These are phyloP conservation scores for Chalaropsis ovoidea DNA, from an alignment of 2,329 filamentous ascomycete species.

Conservation along the genomic window DNA sequence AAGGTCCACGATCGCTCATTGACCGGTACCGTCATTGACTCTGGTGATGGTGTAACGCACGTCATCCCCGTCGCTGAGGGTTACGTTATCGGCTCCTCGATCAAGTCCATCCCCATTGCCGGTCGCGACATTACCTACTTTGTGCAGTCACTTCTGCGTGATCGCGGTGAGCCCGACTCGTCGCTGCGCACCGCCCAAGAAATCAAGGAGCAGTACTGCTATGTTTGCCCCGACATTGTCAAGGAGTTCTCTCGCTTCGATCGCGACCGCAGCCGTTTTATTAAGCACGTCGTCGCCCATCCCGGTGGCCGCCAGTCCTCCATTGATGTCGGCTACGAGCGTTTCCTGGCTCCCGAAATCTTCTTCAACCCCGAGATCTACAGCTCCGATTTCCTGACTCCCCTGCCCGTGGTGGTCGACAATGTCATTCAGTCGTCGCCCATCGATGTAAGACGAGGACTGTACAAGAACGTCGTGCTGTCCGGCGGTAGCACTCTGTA, in stretches of 20 bases:
- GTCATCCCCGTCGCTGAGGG: slow-evolving; percentile 97
- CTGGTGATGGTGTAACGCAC: slow-evolving; percentile 96
- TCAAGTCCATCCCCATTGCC: slow-evolving; percentile 97
- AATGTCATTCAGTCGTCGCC: slow-evolving; percentile 94
- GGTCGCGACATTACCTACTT: slow-evolving; percentile 98
- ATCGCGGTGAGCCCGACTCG: slow-evolving; percentile 92
- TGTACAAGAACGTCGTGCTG: slow-evolving; percentile 99
- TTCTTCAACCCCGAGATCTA: slow-evolving; percentile 99
- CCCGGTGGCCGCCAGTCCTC: slow-evolving; percentile 73
- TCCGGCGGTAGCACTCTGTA: slow-evolving; percentile 95
- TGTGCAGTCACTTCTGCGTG: slow-evolving; percentile 88
- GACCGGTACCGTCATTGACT: slow-evolving; percentile 96
- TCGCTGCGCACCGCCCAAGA: slow-evolving; percentile 94
- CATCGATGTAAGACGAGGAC: slow-evolving; percentile 88
- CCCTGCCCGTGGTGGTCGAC: slow-evolving; percentile 87
- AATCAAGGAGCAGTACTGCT: slow-evolving; percentile 98
- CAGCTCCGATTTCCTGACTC: slow-evolving; percentile 95
- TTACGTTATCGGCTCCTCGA: slow-evolving; percentile 97
- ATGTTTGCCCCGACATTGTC: slow-evolving; percentile 96
- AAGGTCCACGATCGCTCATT: slow-evolving; percentile 94
- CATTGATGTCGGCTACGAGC: slow-evolving; percentile 94
- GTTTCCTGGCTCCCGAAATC: slow-evolving; percentile 95
- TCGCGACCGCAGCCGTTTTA: slow-evolving; percentile 79
- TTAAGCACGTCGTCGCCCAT: slow-evolving; percentile 77
- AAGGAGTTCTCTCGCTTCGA: slow-evolving; percentile 97